Percentiles rank a stretch among this genome's conserved stretches.
These are phyloP conservation scores for Colletotrichum sp. DNA, from an alignment of 2,329 filamentous ascomycete genomes.

Conservation along the genomic window DNA sequence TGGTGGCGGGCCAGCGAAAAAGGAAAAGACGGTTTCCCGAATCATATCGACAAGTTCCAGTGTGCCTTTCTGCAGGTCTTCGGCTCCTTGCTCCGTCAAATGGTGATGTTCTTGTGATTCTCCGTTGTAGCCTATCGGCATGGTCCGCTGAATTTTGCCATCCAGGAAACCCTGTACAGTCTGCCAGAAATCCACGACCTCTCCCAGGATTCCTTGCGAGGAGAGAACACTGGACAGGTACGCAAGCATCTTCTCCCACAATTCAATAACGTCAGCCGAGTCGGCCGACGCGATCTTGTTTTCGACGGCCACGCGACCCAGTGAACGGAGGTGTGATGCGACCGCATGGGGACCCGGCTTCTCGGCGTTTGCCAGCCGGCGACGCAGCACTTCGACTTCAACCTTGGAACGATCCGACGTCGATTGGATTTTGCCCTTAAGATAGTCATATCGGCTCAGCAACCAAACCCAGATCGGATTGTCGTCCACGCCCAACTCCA, in stretches of 20 bases:
- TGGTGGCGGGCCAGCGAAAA: conserved; percentile 87
- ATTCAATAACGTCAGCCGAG: conserved; percentile 78
- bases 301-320: conserved; percentile 70
- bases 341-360: conserved; percentile 73
- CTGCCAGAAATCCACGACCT: conserved; percentile 94
- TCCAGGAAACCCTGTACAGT: conserved; percentile 89
- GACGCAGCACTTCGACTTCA: conserved; percentile 89
- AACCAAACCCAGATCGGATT: conserved; percentile 98
- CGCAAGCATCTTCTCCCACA: conserved; percentile 88
- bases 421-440: conserved; percentile 83
- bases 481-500: conserved; percentile 94
- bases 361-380: conserved; percentile 77
- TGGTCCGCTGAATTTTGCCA: conserved; percentile 78
- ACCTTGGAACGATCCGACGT: conserved; percentile 86
- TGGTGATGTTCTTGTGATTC: conserved; percentile 83
- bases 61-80: conserved; percentile 76
- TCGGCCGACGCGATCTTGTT: conserved; percentile 73
- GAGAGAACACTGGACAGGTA: conserved; percentile 80
- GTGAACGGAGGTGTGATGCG: conserved; percentile 77
- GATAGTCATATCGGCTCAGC: conserved; percentile 83
- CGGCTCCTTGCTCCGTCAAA: conserved; percentile 72
- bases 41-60: conserved; percentile 85
- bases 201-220: conserved; percentile 80
- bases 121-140: conserved; percentile 83
- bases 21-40: conserved; percentile 77